Conservation (phyloP, 768 basidiomycete genomes). For the Tylopilus plumbeoviolaceoides region DNA sequence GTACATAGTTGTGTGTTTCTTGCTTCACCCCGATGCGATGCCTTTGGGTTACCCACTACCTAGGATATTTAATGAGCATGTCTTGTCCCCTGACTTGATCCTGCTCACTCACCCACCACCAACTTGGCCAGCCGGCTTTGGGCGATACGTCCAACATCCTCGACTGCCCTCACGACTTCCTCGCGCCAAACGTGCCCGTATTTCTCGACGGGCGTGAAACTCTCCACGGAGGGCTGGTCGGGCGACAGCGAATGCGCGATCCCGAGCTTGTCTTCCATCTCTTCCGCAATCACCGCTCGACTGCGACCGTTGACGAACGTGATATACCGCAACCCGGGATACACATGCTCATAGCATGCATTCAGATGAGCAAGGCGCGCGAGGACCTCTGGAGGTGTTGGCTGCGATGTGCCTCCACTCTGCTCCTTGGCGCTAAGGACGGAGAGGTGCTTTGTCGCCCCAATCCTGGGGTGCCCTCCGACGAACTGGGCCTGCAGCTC, state of each 20-base stretch:
- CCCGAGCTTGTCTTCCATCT: slow-evolving; percentile 70
- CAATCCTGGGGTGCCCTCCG: slow-evolving; percentile 85
- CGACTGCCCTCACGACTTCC: slow-evolving; percentile 71
- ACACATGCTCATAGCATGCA: slow-evolving; percentile 66
- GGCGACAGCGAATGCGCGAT: slow-evolving; percentile 48
- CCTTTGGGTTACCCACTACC: not conserved
- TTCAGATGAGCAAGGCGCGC: slow-evolving; percentile 73
- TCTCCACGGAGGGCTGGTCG: slow-evolving; percentile 31
- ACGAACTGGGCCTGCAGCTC: slow-evolving; percentile 60
- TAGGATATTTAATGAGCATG: not conserved
- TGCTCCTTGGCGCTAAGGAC: slow-evolving; percentile 79
- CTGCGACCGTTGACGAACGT: slow-evolving; percentile 89
- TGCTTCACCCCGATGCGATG: slow-evolving; percentile 13
- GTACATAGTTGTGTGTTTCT: slow-evolving; percentile 10
- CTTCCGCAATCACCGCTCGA: slow-evolving; percentile 64
- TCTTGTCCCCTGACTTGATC: not conserved
- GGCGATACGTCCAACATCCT: slow-evolving; percentile 74
- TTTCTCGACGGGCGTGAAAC: slow-evolving; percentile 35
- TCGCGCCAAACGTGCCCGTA: slow-evolving; percentile 50
- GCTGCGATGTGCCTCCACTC: slow-evolving; percentile 40
- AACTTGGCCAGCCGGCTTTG: slow-evolving; percentile 53
- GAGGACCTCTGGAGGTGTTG: slow-evolving; percentile 72
- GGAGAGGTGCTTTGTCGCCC: slow-evolving; percentile 73
- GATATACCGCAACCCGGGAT: slow-evolving; percentile 79
- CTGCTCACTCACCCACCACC: slow-evolving; percentile 1